phyloP scores from a whole-genome alignment of 768 basidiomycete genomes.

The Holtermannia corniformis region DNA sequence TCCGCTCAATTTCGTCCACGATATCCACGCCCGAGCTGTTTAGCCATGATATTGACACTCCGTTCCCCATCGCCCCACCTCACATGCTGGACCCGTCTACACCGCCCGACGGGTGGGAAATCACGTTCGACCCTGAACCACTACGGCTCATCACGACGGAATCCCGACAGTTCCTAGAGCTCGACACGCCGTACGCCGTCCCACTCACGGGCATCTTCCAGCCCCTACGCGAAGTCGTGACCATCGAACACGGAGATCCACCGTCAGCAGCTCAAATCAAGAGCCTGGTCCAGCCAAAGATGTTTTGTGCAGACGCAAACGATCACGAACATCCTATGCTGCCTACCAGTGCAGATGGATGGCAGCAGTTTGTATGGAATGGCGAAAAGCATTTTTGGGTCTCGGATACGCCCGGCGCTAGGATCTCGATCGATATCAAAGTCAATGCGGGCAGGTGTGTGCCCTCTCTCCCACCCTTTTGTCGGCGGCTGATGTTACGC shows the following conservation, averaged over 20 bases:
- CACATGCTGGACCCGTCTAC: slow-evolving; percentile 22
- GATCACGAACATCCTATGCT: slow-evolving; percentile 31
- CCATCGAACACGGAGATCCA: slow-evolving; percentile 23
- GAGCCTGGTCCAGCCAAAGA: slow-evolving; percentile 28
- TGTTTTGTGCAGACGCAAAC: slow-evolving; percentile 40
- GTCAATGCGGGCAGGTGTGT: slow-evolving; percentile 36
- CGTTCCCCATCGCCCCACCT: slow-evolving; percentile 26
- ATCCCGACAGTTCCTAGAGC: slow-evolving; percentile 23
- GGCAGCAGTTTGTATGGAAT: slow-evolving; percentile 35
- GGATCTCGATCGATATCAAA: slow-evolving; percentile 37
- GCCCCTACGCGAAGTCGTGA: slow-evolving; percentile 31
- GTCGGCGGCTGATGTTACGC: background rate
- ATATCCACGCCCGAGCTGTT: slow-evolving; percentile 17
- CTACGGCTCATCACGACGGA: slow-evolving; percentile 16
- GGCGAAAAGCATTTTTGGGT: slow-evolving; percentile 40
- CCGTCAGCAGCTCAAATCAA: slow-evolving; percentile 14
- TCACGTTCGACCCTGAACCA: slow-evolving; percentile 22
- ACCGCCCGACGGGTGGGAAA: slow-evolving; percentile 26
- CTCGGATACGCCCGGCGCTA: slow-evolving; percentile 22
- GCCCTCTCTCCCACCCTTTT: background rate
- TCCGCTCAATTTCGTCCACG: slow-evolving; percentile 12
- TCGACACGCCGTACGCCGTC: slow-evolving; percentile 20
- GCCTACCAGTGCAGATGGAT: slow-evolving; percentile 25
- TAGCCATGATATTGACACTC: slow-evolving; percentile 17
- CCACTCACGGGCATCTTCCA: slow-evolving; percentile 27